These are phyloP conservation scores for Mimosa bimucronata DNA, from an alignment of 306 rosid species.

Conservation along the genomic window DNA sequence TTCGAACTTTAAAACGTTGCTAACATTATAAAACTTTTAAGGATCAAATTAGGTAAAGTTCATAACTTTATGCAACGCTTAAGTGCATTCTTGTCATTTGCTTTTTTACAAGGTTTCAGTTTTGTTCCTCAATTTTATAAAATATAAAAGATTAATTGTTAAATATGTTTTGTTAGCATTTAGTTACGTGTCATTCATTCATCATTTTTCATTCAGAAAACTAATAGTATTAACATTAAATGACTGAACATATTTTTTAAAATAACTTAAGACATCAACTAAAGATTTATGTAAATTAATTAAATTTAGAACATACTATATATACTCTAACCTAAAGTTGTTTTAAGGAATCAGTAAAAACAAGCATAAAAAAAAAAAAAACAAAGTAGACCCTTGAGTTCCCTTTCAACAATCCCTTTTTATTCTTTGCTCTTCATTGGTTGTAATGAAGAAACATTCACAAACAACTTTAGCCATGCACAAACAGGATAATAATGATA, in stretches of 20 bases:
- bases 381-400: not conserved
- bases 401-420: not conserved
- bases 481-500: not conserved
- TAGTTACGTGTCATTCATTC: too few species aligned
- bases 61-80: not conserved
- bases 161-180: too few species aligned
- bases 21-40: not conserved
- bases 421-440: not conserved
- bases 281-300: too few species aligned
- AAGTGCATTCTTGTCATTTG: not conserved
- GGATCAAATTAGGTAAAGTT: not conserved
- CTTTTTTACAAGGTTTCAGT: too few species aligned
- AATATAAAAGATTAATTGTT: too few species aligned
- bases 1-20: not conserved
- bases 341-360: not conserved
- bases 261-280: too few species aligned
- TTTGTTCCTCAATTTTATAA: too few species aligned
- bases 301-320: too few species aligned
- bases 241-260: too few species aligned
- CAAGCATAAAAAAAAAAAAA: not conserved
- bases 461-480: slow-evolving; percentile 12
- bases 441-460: not conserved
- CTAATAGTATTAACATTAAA: too few species aligned
- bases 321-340: not conserved
- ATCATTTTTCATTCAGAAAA: too few species aligned